Base-by-base conservation (phyloP, 2,329 filamentous ascomycete species). In the Tolypocladium nubicola region DNA sequence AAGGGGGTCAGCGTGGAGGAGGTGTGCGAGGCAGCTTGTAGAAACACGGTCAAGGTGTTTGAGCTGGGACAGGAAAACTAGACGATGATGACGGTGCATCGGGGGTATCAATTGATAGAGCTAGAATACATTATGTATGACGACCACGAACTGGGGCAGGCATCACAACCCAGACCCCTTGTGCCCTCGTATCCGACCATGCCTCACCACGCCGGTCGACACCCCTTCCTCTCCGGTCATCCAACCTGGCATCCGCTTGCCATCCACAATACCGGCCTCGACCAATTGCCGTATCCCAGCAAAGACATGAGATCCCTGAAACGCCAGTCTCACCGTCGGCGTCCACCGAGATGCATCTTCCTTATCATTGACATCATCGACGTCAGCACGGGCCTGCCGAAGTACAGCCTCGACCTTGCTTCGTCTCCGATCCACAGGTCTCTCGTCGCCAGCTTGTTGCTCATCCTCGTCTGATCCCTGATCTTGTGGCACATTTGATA, bases 191-290 rank as follows among this genome's bases (percentile, higher is more conserved):
- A 91, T 84, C 60, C 85, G 78, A 2, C 90, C 89, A 58, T 83
- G 71, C 61, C 78, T 80, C 4, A 95, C 83, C 35, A 83, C 79
- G 0, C 89, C 88, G 41, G 85, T 78, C 56, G 88, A 94, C 6
- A 94, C 84, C 0, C 86, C 88, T 50, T 90, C 88, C 66, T 96
- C 90, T 2, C 90, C 91, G 1, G 90, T 94, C 86, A 96, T 87
- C 90, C 90, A 96, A 0, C 88, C 88, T 0, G 91, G 90, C 87
- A 95, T 92, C 56, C 77, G 82, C 65, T 85, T 80, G 1, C 89
- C 87, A 67, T 95, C 84, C 33, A 96, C 76, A 54, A 89, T 78
- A 0, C 89, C 90, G 19, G 82, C 74, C 69, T 95, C 90, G 0
- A 93, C 87, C 38, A 96, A 77, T 65, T 87, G 84, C 53, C 89